Conservation (phyloP, 768 basidiomycete species). For the Kwoniella sp. region DNA sequence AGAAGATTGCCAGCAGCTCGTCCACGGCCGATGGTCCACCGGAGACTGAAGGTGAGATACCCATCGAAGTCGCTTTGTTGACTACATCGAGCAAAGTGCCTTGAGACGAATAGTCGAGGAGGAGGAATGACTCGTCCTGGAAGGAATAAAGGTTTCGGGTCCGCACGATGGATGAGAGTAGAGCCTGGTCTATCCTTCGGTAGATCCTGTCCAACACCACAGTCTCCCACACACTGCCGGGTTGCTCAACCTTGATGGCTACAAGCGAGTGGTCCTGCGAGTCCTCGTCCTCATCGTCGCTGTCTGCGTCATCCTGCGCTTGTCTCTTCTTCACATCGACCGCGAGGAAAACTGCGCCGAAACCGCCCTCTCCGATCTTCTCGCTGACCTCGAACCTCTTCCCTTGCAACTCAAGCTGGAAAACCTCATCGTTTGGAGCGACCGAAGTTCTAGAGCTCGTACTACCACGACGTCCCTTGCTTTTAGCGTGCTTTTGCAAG, state of each 20-base stretch:
- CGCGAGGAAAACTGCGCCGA: constrained; percentile 91
- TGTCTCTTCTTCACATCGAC: constrained; percentile 57
- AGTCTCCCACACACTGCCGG: constrained; percentile 89
- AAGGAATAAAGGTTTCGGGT: constrained; percentile 82
- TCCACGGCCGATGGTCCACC: constrained; percentile 63
- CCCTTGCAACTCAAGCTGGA: constrained; percentile 64
- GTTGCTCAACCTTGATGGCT: constrained; percentile 89
- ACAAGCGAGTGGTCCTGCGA: constrained; percentile 63
- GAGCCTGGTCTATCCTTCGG: constrained; percentile 61
- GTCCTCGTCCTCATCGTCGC: constrained; percentile 61
- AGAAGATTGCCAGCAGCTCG: constrained; percentile 92
- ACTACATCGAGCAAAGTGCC: constrained; percentile 90
- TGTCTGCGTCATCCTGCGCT: constrained; percentile 43
- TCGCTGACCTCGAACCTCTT: constrained; percentile 71
- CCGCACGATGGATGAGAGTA: constrained; percentile 70
- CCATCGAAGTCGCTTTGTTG: constrained; percentile 75
- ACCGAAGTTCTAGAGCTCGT: constrained; percentile 36
- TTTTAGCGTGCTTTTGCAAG: constrained; percentile 72
- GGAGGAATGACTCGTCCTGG: constrained; percentile 83
- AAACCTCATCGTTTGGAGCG: constrained; percentile 39
- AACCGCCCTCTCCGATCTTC: constrained; percentile 96
- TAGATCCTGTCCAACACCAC: constrained; percentile 79
- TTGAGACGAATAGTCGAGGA: constrained; percentile 84
- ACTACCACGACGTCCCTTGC: constrained; percentile 34
- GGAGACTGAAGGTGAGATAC: constrained; percentile 61